Evolutionary conservation across 768 basidiomycete species (phyloP), one percentile per base, ranked within the genome.

Genomic region (Hygrophorus russula): DNA sequence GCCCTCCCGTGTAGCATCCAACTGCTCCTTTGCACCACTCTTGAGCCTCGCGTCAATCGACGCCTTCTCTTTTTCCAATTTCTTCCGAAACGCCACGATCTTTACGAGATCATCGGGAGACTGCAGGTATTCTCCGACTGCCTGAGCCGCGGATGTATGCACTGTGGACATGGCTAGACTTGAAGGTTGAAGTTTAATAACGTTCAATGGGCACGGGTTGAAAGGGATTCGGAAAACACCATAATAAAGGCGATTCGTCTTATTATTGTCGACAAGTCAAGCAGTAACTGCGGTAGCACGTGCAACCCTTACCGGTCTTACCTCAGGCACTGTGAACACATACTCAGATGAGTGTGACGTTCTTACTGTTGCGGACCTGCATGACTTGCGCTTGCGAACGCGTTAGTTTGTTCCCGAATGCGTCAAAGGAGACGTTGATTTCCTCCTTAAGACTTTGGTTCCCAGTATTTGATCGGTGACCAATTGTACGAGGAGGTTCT

Each of bases 11-110:
- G 92, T 97, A 1, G 88, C 78, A 53, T 90, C 82, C 14, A 99
- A 70, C 58, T 98, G 94, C 47, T 93, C 88, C 60, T 86, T 90
- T 51, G 94, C 91, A 8, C 91, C 89, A 44, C 74, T 82, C 56
- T 91, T 85, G 37, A 98, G 77, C 54, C 91, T 76, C 3, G 83
- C 80, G 56, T 96, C 89, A 47, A 98, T 86, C 8, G 90, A 88
- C 0, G 90, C 80, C 63, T 96, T 94, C 63, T 98, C 94, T 62
- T 97, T 97, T 62, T 92, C 83, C 35, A 97, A 74, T 56, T 93
- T 93, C 69, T 93, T 94, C 49, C 90, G 76, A 56, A 89, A 90
- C 0, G 89, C 77, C 1, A 77, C 73, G 28, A 97, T 77, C 62
- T 96, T 96, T 51, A 78, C 67, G 44, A 98, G 82, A 63, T 96